Evolutionary conservation across 2,329 filamentous ascomycete species (phyloP), one percentile per base, ranked within the genome.

Genomic region (Clonostachys chloroleuca): DNA sequence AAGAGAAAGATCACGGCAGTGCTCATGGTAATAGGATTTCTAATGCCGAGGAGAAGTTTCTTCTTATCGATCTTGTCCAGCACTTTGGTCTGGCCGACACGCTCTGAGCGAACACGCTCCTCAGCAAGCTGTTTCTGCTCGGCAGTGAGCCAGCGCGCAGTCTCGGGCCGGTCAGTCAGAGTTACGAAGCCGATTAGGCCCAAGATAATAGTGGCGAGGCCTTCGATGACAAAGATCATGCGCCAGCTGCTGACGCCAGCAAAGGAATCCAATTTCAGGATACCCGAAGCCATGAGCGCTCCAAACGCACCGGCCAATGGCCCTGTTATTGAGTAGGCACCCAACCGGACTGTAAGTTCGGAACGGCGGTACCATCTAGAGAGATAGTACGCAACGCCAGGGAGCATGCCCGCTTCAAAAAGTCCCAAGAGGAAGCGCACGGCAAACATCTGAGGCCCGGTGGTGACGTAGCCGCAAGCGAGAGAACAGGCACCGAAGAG

Each of bases 321-420:
- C 2, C 86, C 79, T 40, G 75, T 81, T 43, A 86, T 82, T 58
- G 90, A 89, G 1, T 91, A 73, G 54, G 88, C 89, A 2, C 84
- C 85, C 4, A 89, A 82, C 3, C 87, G 80, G 37, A 89, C 65
- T 5, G 85, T 86, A 2, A 90, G 75, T 63, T 91, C 86, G 33
- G 77, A 74, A 57, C 85, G 86, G 43, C 81, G 86, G 67, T 91
- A 91, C 70, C 89, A 90, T 52, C 89, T 77, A 0, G 86, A 89
- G 17, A 91, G 72, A 54, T 89, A 89, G 18, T 86, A 66, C 5
- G 78, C 82, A 52, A 87, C 65, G 0, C 86, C 85, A 0, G 86
- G 86, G 53, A 89, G 88, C 1, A 89, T 67, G 0, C 85, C 86
- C 1, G 81, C 84, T 63, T 89, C 85, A 37, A 88, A 75, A 7